Evolutionary conservation across 2,329 filamentous ascomycete species (phyloP).

Genomic region (Chaetomiaceae sp.): DNA sequence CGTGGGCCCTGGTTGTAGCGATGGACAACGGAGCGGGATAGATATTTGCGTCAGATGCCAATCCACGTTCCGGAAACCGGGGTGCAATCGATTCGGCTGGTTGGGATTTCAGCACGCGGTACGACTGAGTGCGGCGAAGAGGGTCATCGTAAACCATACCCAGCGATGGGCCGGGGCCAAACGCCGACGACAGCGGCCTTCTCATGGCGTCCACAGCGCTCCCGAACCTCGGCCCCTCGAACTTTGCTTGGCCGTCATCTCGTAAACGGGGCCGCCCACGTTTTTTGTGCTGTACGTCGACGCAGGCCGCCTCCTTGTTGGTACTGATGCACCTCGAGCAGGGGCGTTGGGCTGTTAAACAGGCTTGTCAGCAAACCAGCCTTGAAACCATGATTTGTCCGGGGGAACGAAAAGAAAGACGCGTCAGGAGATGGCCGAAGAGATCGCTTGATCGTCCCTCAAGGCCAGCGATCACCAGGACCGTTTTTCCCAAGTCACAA

Average conservation of each 20-base stretch:
- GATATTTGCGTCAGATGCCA: constrained; percentile 45
- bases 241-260: constrained; percentile 61
- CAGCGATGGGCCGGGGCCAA: constrained; percentile 41
- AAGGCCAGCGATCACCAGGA: too few species aligned
- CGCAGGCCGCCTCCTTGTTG: constrained; percentile 73
- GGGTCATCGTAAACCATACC: constrained; percentile 43
- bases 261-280: constrained; percentile 71
- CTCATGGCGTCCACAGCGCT: constrained; percentile 44
- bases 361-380: constrained; percentile 32
- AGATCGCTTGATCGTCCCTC: constrained; percentile 10
- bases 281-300: constrained; percentile 85
- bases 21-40: constrained; percentile 43
- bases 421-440: background rate
- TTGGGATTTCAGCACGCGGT: constrained; percentile 52
- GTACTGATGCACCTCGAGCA: constrained; percentile 73
- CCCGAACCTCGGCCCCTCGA: constrained; percentile 46
- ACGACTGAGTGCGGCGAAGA: constrained; percentile 43
- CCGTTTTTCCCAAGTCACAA: too few species aligned
- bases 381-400: background rate
- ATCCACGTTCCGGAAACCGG: constrained; percentile 48
- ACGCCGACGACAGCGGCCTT: constrained; percentile 46
- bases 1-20: constrained; percentile 35
- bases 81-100: constrained; percentile 43
- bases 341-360: constrained; percentile 62
- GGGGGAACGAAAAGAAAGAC: background rate